These are phyloP conservation scores for Rhodofomes roseus DNA, from an alignment of 1,284 basidiomycete species.

Conservation along the genomic window DNA sequence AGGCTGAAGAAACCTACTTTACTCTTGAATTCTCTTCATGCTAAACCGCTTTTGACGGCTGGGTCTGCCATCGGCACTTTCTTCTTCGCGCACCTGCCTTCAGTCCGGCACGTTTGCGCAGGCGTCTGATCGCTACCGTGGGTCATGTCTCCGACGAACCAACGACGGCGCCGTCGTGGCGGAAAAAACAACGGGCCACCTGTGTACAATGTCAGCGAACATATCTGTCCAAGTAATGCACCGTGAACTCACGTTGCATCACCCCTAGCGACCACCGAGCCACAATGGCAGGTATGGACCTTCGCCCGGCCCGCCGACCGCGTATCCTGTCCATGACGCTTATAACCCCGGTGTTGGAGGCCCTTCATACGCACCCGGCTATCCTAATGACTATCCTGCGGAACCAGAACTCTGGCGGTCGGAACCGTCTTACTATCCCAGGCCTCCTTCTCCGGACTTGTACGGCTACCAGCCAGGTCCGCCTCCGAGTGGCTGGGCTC, in stretches of 20 bases:
- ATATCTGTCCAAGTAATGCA: not conserved
- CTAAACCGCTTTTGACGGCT: not conserved
- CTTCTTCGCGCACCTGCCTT: not conserved
- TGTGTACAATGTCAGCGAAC: not conserved
- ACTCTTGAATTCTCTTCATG: not conserved
- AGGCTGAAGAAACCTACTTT: not conserved
- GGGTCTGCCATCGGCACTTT: not conserved
- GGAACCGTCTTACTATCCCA: constrained; percentile 37
- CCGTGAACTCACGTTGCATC: not conserved
- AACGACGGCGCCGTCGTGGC: constrained; percentile 1
- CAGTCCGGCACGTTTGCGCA: not conserved
- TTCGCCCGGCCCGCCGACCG: not conserved
- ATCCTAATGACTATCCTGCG: constrained; percentile 39
- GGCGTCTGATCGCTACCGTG: not conserved
- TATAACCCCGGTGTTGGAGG: constrained; percentile 1
- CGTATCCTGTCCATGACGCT: not conserved
- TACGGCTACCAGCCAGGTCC: constrained; percentile 28
- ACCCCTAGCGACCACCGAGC: not conserved
- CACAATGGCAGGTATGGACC: not conserved
- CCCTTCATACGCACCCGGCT: constrained; percentile 38
- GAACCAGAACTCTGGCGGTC: constrained; percentile 32
- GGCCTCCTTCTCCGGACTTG: constrained; percentile 50
- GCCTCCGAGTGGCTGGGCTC: constrained; percentile 23
- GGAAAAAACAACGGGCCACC: not conserved
- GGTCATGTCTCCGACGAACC: not conserved